Base-by-base conservation (phyloP, 352 stramenopile genomes). In the Phytophthora europaea region DNA sequence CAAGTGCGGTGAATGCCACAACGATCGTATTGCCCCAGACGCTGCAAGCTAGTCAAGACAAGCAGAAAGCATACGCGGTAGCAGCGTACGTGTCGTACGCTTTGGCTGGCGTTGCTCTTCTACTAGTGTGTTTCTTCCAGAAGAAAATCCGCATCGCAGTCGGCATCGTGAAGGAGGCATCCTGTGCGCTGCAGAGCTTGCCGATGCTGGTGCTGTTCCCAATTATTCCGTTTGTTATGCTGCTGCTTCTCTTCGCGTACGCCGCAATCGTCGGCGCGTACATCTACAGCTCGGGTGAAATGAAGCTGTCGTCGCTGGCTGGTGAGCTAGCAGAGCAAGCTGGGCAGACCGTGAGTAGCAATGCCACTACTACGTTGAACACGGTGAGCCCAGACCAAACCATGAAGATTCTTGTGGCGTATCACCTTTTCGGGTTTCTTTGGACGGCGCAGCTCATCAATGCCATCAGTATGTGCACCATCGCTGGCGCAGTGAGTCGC, bases 361-460 rank as follows among this genome's bases (percentile, higher is more conserved):
- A 55, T 47, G 55, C 72, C 0, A 64, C 65, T 18, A 86, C 80
- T 13, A 66, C 76, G 1, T 56, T 89, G 31, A 81, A 23, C 23
- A 85, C 82, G 40, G 79, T 93, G 26, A 85, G 64, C 53, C 66
- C 85, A 4, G 78, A 88, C 62, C 59, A 89, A 56, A 78, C 81
- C 0, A 96, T 94, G 87, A 84, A 89, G 22, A 64, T 90, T 9
- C 59, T 94, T 33, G 84, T 94, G 40, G 84, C 79, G 28, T 95
- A 94, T 55, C 89, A 95, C 65, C 82, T 99, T 22, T 99, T 99
- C 73, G 91, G 89, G 53, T 98, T 98, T 40, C 96, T 99, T 52
- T 99, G 98, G 98, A 98, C 95, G 1, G 96, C 92, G 12, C 88
- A 98, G 72, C 97, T 99, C 59, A 98, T 99, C 70, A 87, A 99